Conservation (phyloP, 1,139 yeast genomes). For the Yamadazyma trypodendri region DNA sequence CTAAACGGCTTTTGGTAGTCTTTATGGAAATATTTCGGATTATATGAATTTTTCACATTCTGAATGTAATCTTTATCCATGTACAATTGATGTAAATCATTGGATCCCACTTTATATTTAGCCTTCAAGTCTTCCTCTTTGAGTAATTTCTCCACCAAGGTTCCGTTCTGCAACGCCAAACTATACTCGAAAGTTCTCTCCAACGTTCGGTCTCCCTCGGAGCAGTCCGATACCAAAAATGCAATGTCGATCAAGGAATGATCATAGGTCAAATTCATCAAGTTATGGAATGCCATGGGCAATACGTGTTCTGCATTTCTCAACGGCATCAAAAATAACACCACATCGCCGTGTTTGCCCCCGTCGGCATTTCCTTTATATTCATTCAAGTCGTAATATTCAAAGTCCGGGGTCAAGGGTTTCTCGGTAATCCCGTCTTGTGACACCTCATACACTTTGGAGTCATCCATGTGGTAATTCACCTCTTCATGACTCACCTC, state of each 20-base stretch:
- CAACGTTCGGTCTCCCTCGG: constrained; percentile 71
- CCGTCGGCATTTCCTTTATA: constrained; percentile 59
- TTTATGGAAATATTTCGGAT: constrained; percentile 54
- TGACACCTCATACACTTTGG: constrained; percentile 36
- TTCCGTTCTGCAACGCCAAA: constrained; percentile 69
- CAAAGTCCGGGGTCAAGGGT: constrained; percentile 25
- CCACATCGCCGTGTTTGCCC: constrained; percentile 56
- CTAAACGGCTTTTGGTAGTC: constrained; percentile 73
- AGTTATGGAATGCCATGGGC: constrained; percentile 79
- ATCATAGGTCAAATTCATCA: constrained; percentile 83
- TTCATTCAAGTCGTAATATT: constrained; percentile 59
- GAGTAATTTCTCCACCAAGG: constrained; percentile 51
- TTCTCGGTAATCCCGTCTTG: constrained; percentile 30
- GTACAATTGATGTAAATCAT: constrained; percentile 62
- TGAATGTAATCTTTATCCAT: constrained; percentile 68
- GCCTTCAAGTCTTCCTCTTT: constrained; percentile 34
- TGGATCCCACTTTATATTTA: constrained; percentile 45
- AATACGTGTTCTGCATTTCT: constrained; percentile 80
- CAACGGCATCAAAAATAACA: constrained; percentile 72
- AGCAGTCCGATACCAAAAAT: constrained; percentile 81
- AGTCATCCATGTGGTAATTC: constrained; percentile 14
- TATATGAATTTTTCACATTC: constrained; percentile 55
- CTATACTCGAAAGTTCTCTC: constrained; percentile 66
- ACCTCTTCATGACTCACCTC: constrained; percentile 17
- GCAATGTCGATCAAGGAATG: constrained; percentile 81